phyloP scores from a whole-genome alignment of 352 stramenopile genomes.

The Phytophthora uliginosa region DNA sequence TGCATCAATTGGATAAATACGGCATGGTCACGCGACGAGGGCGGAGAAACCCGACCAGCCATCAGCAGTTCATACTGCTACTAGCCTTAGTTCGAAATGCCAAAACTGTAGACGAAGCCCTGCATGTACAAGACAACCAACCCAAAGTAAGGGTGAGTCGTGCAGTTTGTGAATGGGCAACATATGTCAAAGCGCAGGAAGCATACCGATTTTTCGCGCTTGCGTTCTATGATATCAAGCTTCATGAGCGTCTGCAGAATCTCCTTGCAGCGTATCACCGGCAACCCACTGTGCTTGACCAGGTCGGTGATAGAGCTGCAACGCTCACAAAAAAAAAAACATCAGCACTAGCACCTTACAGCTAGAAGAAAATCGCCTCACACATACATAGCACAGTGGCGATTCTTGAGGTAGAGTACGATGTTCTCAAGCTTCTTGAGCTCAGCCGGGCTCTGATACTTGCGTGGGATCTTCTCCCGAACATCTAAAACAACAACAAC shows the following conservation, averaged over 20 bases:
- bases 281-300: slow-evolving; percentile 80
- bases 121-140: slow-evolving; percentile 23
- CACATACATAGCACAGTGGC: slow-evolving; percentile 79
- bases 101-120: slow-evolving; percentile 85
- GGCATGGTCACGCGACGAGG: slow-evolving; percentile 11
- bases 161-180: neutral
- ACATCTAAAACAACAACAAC: slow-evolving; percentile 50
- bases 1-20: slow-evolving; percentile 57
- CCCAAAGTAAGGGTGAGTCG: neutral
- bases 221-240: slow-evolving; percentile 81
- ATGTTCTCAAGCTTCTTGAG: slow-evolving; percentile 91
- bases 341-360: slow-evolving; percentile 4
- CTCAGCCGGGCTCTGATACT: slow-evolving; percentile 84
- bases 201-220: slow-evolving; percentile 77
- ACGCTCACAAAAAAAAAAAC: neutral
- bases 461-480: slow-evolving; percentile 82
- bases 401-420: slow-evolving; percentile 89
- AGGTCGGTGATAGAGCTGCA: slow-evolving; percentile 84
- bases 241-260: slow-evolving; percentile 91
- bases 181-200: neutral
- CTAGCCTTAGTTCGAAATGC: slow-evolving; percentile 26
- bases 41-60: neutral
- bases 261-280: slow-evolving; percentile 90
- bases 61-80: neutral
- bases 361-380: neutral